Percentiles rank a stretch among this genome's conserved stretches.
Conservation (phyloP, 176 grass and related monocot genomes). For the Panicum miliaceum region DNA sequence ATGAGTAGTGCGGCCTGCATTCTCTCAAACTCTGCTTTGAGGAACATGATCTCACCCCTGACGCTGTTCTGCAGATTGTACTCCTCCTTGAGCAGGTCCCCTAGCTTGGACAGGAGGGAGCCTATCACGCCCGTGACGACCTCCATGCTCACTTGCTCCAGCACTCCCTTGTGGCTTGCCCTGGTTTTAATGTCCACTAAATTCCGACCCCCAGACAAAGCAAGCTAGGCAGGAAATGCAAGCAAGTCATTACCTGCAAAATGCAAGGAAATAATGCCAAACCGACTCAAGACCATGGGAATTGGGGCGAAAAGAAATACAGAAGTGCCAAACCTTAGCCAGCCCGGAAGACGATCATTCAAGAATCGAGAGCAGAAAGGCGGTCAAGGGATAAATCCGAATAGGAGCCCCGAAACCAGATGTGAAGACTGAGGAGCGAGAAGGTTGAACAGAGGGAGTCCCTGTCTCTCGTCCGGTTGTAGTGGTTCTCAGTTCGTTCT, state of each 20-base stretch:
- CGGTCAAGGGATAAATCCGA: too few species aligned
- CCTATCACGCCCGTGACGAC: background rate
- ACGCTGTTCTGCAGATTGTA: background rate
- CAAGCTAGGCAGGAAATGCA: too few species aligned
- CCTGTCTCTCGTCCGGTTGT: too few species aligned
- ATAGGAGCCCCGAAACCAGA: too few species aligned
- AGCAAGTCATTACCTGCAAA: background rate
- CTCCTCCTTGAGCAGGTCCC: background rate
- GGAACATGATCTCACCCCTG: constrained; percentile 4
- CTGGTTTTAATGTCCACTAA: too few species aligned
- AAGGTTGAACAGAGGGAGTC: too few species aligned
- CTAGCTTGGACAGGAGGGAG: constrained; percentile 22
- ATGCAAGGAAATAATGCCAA: background rate
- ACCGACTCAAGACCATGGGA: background rate
- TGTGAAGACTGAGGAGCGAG: too few species aligned
- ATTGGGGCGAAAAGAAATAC: background rate
- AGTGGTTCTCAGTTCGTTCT: too few species aligned
- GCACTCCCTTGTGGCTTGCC: too few species aligned
- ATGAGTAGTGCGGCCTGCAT: background rate
- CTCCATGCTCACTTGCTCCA: background rate
- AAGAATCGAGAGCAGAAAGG: background rate
- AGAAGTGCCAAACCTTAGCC: background rate
- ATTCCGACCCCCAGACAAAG: too few species aligned
- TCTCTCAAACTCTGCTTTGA: background rate
- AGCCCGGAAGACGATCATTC: background rate